Evolutionary conservation across 169 alveolate genomes (phyloP), one percentile per base, ranked within the genome.

Genomic region (Perkinsus olseni): DNA sequence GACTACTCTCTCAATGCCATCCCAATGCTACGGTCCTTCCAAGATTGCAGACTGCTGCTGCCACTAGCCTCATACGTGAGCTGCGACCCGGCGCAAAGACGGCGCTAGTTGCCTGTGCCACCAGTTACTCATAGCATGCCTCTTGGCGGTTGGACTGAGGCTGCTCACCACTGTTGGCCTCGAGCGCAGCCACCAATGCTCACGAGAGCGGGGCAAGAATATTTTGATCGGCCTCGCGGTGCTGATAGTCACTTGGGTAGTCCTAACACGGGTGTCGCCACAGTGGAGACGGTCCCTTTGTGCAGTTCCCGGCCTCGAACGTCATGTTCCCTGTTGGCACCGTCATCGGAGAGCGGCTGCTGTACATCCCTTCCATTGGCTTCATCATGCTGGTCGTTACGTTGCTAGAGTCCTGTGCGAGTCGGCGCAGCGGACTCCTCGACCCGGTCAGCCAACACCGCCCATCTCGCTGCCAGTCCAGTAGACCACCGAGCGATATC

Each of bases 331-430:
- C 28, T 0, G 93, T 91, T 34, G 93, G 93, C 6, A 91, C 93
- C 4, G 62, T 39, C n/a, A 38, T 91, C 28, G 93, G 93, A 17
- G 93, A 91, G 39, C 93, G 93, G 3, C 90, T 91, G 40, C 90
- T 91, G 82, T 91, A 91, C 82, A 31, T 39, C 28, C 39, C 45
- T 8, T 39, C 93, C 3, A n/a, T 91, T 3, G 93, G 93, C 39
- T 38, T 38, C 93, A 39, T 62, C 90, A 4, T 91, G 39, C 28
- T 45, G 38, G 34, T 91, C 38, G 90, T 8, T 34, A 6, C 90
- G 24, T 39, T 91, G 62, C 24, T 91, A 45, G 62, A 45, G 17
- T 45, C 62, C 17, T 45, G 24, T 6, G 6, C 24, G 6, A 45
- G 62, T 45, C 62, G 17, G 6, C 62, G 62, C 62, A 17, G 62